phyloP scores from a whole-genome alignment of 202 grass and related monocot genomes.

The Dendrocalamus latiflorus region DNA sequence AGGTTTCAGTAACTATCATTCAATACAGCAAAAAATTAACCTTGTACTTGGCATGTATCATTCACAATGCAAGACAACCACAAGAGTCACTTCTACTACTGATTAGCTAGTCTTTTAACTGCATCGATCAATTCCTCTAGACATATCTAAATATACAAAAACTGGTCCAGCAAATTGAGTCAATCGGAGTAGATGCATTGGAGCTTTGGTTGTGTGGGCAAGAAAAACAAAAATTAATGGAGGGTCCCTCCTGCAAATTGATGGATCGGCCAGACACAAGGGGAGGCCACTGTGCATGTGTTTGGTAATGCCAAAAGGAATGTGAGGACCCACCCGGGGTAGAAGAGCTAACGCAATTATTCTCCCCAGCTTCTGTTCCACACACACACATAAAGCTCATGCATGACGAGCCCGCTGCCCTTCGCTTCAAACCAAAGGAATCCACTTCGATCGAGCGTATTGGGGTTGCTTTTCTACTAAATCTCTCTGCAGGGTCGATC shows the following conservation, averaged over 20 bases:
- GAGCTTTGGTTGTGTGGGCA: slow-evolving; percentile 36
- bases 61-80: not conserved
- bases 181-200: slow-evolving; percentile 26
- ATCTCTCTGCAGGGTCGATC: not conserved
- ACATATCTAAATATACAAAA: slow-evolving; percentile 26
- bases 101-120: not conserved
- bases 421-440: slow-evolving; percentile 48
- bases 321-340: slow-evolving; percentile 30
- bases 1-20: not conserved
- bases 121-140: not conserved
- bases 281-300: slow-evolving; percentile 15
- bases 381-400: slow-evolving; percentile 22
- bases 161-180: slow-evolving; percentile 39
- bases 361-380: slow-evolving; percentile 37
- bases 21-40: not conserved
- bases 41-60: not conserved
- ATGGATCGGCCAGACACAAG: slow-evolving; percentile 24
- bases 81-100: not conserved
- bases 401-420: not conserved
- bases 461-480: slow-evolving; percentile 10
- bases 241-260: slow-evolving; percentile 17
- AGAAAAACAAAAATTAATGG: slow-evolving; percentile 49
- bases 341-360: slow-evolving; percentile 43
- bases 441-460: slow-evolving; percentile 11
- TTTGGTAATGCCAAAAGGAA: slow-evolving; percentile 51